A percentile compares a stretch with the other conserved stretches of the same genome.
These are phyloP conservation scores for Debaryomyces nepalensis DNA, from an alignment of 1,139 yeast genomes.

Conservation along the genomic window DNA sequence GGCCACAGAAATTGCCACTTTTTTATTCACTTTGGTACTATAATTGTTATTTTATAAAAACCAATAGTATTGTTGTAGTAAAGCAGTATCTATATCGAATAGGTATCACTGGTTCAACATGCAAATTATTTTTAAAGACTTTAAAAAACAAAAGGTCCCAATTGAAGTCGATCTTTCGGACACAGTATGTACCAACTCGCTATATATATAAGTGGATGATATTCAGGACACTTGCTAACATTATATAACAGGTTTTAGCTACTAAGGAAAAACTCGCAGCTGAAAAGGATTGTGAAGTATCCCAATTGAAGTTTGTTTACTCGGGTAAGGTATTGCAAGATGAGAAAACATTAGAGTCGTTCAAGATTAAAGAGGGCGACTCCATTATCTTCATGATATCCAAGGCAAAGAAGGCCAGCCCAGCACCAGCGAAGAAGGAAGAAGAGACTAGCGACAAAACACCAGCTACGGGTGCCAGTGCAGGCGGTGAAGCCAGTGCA, in stretches of 20 bases:
- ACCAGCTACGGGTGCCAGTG: constrained; percentile 27
- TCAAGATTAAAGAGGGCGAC: constrained; percentile 85
- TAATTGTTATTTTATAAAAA: not conserved
- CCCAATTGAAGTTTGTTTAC: constrained; percentile 86
- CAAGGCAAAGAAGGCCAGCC: constrained; percentile 43
- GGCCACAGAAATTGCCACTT: constrained; percentile 9
- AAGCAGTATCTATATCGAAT: not conserved
- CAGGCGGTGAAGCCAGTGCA: constrained; percentile 27
- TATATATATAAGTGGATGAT: not conserved
- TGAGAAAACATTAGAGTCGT: constrained; percentile 71
- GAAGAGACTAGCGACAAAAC: constrained; percentile 17
- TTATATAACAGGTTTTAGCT: constrained; percentile 51
- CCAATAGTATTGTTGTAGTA: constrained; percentile 1
- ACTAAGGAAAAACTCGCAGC: constrained; percentile 77
- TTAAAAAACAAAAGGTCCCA: constrained; percentile 87
- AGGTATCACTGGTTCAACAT: constrained; percentile 37
- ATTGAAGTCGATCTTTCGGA: constrained; percentile 74
- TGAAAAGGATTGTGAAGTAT: constrained; percentile 68
- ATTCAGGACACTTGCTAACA: constrained; percentile 8
- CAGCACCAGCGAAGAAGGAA: constrained; percentile 20
- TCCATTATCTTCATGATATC: constrained; percentile 92
- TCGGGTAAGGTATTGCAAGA: constrained; percentile 91
- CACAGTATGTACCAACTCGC: constrained; percentile 52
- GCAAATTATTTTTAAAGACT: constrained; percentile 87
- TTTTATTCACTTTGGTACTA: constrained; percentile 1